Evolutionary conservation across 768 basidiomycete species (phyloP), one percentile per base, ranked within the genome.

Genomic region (Holtermanniella nyarrowii): DNA sequence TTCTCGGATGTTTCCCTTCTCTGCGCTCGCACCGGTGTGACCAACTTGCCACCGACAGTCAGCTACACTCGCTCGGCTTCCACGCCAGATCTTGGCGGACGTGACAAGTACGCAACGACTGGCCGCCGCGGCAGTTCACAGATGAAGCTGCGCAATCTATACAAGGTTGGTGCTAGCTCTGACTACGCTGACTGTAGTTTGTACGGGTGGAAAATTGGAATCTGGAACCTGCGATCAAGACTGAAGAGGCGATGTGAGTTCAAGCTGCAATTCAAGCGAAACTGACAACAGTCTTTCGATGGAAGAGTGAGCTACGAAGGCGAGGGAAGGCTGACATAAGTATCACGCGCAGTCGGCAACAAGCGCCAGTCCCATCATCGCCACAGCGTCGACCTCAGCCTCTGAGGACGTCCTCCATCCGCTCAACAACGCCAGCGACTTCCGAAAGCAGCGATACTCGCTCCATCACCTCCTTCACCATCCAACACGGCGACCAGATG

Each of bases 1-100:
- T 96, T 99, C 76, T 91, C 90, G 50, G 95, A 99, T 65, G 93
- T 99, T 43, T 84, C 89, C 4, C 73, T 99, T 31, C 80, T 89
- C 43, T 97, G 91, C 69, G 87, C 90, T 62, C 78, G 87, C 49
- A 85, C 83, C 1, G 93, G 95, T 10, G 84, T 84, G 5, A 99
- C 95, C 0, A 85, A 57, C 21, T 55, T 71, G 7, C 62, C 69
- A 0, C 60, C 54, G 39, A 60, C 49, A n/a, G 61, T 37, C 48
- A 54, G 49, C 47, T 55, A 61, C 40, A 39, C 52, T 1, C n/a
- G 62, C 53, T 54, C 56, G 43, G 44, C 65, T 63, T 88, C 86
- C 5, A 59, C 86, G 51, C 86, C 87, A n/a, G 89, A 91, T 46
- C 69, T 85, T 42, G 82, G 85, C 67, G 84, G 85, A 48, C 85